Evolutionary conservation across 495 filamentous ascomycete species (phyloP).

Genomic region (Neurospora sublineolata): DNA sequence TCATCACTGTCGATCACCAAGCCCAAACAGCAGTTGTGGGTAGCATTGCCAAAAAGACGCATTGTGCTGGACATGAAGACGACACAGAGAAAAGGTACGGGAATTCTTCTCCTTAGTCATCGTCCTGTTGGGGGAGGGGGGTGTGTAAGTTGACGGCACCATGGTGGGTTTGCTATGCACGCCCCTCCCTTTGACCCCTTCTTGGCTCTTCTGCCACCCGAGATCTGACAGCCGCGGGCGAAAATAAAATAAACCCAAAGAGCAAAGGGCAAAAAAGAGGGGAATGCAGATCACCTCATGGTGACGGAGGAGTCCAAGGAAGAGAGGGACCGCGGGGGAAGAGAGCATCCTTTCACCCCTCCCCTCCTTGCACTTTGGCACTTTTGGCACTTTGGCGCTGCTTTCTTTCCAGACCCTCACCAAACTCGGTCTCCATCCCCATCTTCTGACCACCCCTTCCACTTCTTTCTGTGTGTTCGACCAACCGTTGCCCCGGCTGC

Average conservation of each 20-base stretch:
- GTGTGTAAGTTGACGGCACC: neutral
- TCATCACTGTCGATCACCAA: conserved; percentile 25
- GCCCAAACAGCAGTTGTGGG: conserved; percentile 11
- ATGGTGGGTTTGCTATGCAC: neutral
- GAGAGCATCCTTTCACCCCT: neutral
- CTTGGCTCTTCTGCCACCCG: neutral
- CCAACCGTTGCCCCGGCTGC: neutral
- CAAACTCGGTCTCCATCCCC: neutral
- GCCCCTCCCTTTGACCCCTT: neutral
- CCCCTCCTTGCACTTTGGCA: neutral
- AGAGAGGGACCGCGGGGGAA: neutral
- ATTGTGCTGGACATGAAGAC: neutral
- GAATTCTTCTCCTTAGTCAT: neutral
- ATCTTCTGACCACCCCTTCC: neutral
- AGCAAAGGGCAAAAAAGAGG: neutral
- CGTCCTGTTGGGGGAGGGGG: neutral
- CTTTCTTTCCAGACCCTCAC: neutral
- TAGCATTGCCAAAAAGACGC: conserved; percentile 6
- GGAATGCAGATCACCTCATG: neutral
- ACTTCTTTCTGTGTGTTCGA: neutral
- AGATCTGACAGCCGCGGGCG: neutral
- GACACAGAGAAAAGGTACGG: neutral
- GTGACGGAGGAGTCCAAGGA: neutral
- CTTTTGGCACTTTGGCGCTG: neutral
- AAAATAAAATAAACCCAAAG: neutral